Base-by-base conservation (phyloP, 768 basidiomycete genomes). In the Macrolepiota dolichaula region DNA sequence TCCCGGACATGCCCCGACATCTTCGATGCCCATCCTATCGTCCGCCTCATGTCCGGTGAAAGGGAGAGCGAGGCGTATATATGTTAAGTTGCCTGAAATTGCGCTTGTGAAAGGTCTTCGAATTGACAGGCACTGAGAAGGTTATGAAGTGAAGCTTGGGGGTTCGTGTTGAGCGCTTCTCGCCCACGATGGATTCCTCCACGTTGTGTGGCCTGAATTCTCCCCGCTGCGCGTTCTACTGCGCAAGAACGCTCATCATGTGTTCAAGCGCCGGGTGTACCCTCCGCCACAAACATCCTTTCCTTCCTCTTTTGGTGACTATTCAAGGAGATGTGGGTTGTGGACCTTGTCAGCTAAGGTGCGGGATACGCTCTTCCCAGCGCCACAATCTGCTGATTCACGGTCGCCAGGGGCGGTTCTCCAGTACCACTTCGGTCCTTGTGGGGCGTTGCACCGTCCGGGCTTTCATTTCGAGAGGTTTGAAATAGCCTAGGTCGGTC, bases 261-360 rank as follows among this genome's bases (percentile, higher is more conserved):
- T 53, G 51, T 32, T 32, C 29, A 32, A 32, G 29, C 29, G 29
- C 7, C 7, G 3, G 29, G 29, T 12, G 19, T 22, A 2, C 6
- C 17, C 5, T 44, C 19, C 5, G 19, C 5, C 19, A 19, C 42
- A n/a, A 44, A 44, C n/a, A 9, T 19, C 19, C 42, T 17, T 44
- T 6, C 7, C 42, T 44, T 44, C 19, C 32, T 36, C 22, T 32
- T 32, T 32, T 7, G 29, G 7, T 7, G 29, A 32, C 7, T 32
- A 32, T 32, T 32, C 29, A 32, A 32, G 29, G 29, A 7, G 7
- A 32, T 32, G n/a, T n/a, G 29, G 29, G 29, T 7, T 19, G 25
- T 46, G 17, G 15, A 19, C 27, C 29, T n/a, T 51, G 51, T 35
- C 51, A 60, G n/a, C n/a, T 46, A 60, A 60, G 27, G 40, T 53